Evolutionary conservation across 805 yeast genomes (phyloP).

Genomic region (Schwanniomyces polymorphus): DNA sequence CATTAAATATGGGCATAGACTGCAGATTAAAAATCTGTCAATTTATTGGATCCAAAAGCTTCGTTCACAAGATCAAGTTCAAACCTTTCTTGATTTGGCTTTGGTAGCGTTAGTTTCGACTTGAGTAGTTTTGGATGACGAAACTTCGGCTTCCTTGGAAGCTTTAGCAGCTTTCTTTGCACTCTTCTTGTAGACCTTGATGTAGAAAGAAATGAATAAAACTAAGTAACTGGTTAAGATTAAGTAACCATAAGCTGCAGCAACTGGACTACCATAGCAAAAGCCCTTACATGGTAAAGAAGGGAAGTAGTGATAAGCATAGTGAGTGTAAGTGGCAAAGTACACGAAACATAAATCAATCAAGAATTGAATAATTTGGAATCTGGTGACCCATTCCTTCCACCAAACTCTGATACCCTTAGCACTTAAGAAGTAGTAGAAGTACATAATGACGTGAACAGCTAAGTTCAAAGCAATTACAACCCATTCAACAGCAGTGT

Average conservation of each 20-base stretch:
- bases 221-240: slow-evolving; percentile 86
- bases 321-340: slow-evolving; percentile 91
- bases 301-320: slow-evolving; percentile 65
- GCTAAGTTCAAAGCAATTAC: slow-evolving; percentile 85
- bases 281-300: slow-evolving; percentile 71
- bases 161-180: slow-evolving; percentile 14
- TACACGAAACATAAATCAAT: slow-evolving; percentile 88
- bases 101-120: slow-evolving; percentile 16
- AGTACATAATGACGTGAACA: slow-evolving; percentile 96
- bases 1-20: neutral
- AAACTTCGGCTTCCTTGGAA: slow-evolving; percentile 3
- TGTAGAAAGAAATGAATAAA: slow-evolving; percentile 89
- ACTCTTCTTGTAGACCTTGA: slow-evolving; percentile 66
- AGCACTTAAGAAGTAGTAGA: slow-evolving; percentile 92
- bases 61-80: slow-evolving; percentile 1
- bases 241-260: slow-evolving; percentile 89
- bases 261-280: slow-evolving; percentile 90
- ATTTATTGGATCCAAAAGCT: neutral
- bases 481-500: slow-evolving; percentile 93
- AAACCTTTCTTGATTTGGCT: slow-evolving; percentile 38
- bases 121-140: slow-evolving; percentile 8
- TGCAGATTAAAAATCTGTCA: neutral
- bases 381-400: slow-evolving; percentile 98
- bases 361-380: slow-evolving; percentile 91
- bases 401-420: slow-evolving; percentile 97